Evolutionary conservation across 1,139 yeast species (phyloP).

Genomic region (Scheffersomyces titani): DNA sequence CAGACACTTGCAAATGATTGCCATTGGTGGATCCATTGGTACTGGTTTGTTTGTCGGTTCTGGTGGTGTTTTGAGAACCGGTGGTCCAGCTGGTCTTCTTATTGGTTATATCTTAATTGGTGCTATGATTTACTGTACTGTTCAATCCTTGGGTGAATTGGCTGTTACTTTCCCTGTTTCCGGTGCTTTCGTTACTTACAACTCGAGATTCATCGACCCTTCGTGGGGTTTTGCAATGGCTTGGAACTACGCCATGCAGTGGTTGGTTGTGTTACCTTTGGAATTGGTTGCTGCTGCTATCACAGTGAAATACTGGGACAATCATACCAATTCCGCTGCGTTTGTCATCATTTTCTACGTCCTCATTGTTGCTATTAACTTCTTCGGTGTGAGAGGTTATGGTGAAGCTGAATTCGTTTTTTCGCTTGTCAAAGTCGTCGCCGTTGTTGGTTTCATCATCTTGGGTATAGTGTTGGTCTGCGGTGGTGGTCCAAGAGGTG

Average conservation of each 20-base stretch:
- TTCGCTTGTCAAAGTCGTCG: slow-evolving; percentile 37
- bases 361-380: slow-evolving; percentile 35
- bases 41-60: slow-evolving; percentile 79
- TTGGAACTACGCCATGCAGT: slow-evolving; percentile 80
- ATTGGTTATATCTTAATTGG: slow-evolving; percentile 72
- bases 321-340: slow-evolving; percentile 34
- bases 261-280: slow-evolving; percentile 75
- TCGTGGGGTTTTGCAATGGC: slow-evolving; percentile 81
- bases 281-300: slow-evolving; percentile 66
- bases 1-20: slow-evolving; percentile 78
- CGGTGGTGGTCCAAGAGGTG: slow-evolving; percentile 39
- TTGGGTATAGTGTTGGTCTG: slow-evolving; percentile 41
- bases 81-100: slow-evolving; percentile 81
- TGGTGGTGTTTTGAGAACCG: slow-evolving; percentile 63
- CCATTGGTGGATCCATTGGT: slow-evolving; percentile 87
- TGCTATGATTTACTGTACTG: slow-evolving; percentile 69
- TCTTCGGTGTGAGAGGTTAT: slow-evolving; percentile 43
- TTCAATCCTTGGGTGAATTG: slow-evolving; percentile 85
- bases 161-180: slow-evolving; percentile 78
- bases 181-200: slow-evolving; percentile 77
- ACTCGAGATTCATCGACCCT: slow-evolving; percentile 68
- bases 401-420: slow-evolving; percentile 47
- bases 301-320: slow-evolving; percentile 38
- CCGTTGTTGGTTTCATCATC: slow-evolving; percentile 41
- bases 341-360: slow-evolving; percentile 41